A percentile compares a stretch with the other conserved stretches of the same genome.
phyloP scores from a whole-genome alignment of 331 rosid genomes.

The Saraca asoca region DNA sequence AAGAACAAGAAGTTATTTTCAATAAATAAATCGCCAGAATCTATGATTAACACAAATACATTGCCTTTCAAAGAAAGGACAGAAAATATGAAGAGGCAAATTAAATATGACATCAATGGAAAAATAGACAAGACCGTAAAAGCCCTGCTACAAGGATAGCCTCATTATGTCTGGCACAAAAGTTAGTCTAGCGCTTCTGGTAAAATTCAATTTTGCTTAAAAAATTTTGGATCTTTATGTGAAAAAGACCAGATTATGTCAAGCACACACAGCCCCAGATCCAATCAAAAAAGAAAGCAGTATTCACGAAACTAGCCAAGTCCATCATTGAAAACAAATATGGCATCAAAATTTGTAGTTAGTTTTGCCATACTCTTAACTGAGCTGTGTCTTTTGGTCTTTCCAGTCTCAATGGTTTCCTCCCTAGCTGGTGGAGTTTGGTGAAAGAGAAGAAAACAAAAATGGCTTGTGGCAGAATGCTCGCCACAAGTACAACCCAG shows the following conservation, averaged over 20 bases:
- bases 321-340: not conserved
- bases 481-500: not conserved
- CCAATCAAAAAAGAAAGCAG: constrained; percentile 14
- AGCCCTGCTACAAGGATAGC: not conserved
- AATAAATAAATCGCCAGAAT: no score
- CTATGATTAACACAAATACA: not conserved
- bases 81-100: no score
- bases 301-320: constrained; percentile 17
- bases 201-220: no score
- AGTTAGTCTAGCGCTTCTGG: no score
- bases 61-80: not conserved
- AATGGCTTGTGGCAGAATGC: not conserved
- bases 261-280: no score
- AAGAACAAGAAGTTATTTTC: not conserved
- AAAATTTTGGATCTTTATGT: no score
- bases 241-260: no score
- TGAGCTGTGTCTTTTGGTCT: not conserved
- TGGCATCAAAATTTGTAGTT: constrained; percentile 1
- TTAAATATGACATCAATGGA: no score
- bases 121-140: no score
- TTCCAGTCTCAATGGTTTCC: not conserved
- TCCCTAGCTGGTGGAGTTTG: not conserved
- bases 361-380: not conserved
- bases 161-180: not conserved
- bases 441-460: not conserved